Percentiles rank a stretch among this genome's conserved stretches.
phyloP scores from a whole-genome alignment of 768 basidiomycete genomes.

The Amylocystis lapponica region DNA sequence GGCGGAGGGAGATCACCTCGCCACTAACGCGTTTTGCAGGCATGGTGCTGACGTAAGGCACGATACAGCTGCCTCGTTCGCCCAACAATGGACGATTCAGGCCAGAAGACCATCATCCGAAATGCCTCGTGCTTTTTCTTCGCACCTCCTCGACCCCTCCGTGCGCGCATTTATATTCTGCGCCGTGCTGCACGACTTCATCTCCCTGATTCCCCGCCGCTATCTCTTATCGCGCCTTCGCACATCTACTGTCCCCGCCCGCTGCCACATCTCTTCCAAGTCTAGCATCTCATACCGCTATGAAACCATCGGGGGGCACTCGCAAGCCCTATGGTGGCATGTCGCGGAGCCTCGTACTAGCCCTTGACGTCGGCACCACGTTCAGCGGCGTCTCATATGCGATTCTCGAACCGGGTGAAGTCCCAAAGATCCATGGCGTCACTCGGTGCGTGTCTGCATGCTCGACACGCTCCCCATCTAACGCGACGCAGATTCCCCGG shows the following conservation, averaged over 20 bases:
- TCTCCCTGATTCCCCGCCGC: conserved; percentile 1
- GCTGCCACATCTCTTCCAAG: no score
- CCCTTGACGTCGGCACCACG: conserved; percentile 79
- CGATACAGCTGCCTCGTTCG: background rate
- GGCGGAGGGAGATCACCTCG: conserved; percentile 4
- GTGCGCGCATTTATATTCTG: conserved; percentile 8
- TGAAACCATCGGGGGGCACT: conserved; percentile 55
- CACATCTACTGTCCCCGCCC: background rate
- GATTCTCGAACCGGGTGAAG: conserved; percentile 74
- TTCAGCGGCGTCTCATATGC: conserved; percentile 83
- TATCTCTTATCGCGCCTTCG: conserved; percentile 7
- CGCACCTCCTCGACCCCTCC: conserved; percentile 5
- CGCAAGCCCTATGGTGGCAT: conserved; percentile 70
- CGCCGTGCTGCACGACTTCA: background rate
- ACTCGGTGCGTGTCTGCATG: conserved; percentile 47
- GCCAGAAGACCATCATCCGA: conserved; percentile 2
- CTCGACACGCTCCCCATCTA: background rate
- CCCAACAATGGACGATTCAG: conserved; percentile 3
- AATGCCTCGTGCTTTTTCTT: conserved; percentile 13
- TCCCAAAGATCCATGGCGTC: conserved; percentile 77
- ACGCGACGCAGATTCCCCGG: conserved; percentile 77
- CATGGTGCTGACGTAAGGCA: conserved; percentile 15
- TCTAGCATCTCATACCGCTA: conserved; percentile 15
- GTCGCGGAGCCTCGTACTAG: conserved; percentile 63
- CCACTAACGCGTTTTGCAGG: conserved; percentile 18